Evolutionary conservation across 805 yeast genomes (phyloP), one percentile per base, ranked within the genome.

Genomic region (Wickerhamomyces canadensis): DNA sequence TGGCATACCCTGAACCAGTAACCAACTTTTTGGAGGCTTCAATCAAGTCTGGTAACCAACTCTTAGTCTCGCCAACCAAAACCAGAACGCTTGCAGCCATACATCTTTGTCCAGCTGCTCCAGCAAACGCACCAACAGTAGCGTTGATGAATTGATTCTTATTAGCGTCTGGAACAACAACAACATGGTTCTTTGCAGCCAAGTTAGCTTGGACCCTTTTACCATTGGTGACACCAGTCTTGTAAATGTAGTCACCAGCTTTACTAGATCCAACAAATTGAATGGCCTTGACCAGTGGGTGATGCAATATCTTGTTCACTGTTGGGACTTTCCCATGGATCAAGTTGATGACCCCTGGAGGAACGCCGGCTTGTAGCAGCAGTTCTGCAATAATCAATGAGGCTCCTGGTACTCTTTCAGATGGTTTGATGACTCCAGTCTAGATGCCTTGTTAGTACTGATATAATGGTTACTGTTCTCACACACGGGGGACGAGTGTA

Each of bases 91-190:
- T 75, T 33, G 83, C 77, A 9, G 88, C 88, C 89, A 81, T 81
- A 60, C 89, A 81, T 57, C 89, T 73, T 67, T 81, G 88, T 37
- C 89, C 89, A 19, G 88, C 88, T 41, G 89, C 89, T 27, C 89
- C 88, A 51, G 83, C 83, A 28, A 85, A 84, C 17, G 89, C 86
- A 32, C 88, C 88, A 37, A 68, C 77, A 24, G 80, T 63, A 23
- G 84, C 78, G 51, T 75, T 77, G 48, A 81, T 64, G 40, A 83
- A 77, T 45, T 76, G 82, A 41, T 62, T 54, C 58, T 76, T 76
- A 61, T 78, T 72, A 16, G 87, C 86, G 51, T 81, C 88, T 4
- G 87, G 87, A 45, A 79, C 68, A 16, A 80, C 76, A 35, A 82
- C 73, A 49, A 82, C 71, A 60, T 81, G 89, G 65, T 81, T 81